phyloP scores from a whole-genome alignment of 2,329 filamentous ascomycete genomes.

The Hymenoscyphus salicellus region DNA sequence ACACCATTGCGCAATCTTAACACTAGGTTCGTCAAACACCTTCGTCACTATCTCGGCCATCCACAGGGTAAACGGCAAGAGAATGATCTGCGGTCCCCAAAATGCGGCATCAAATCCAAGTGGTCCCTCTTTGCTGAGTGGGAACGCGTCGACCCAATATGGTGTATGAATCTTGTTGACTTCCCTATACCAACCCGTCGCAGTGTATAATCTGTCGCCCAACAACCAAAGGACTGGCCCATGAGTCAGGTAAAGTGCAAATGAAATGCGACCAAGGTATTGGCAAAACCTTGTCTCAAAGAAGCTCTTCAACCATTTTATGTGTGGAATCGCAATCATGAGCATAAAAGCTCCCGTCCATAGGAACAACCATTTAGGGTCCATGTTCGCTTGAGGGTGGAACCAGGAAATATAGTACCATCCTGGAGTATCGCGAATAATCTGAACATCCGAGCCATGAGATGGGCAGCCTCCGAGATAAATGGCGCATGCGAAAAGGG shows the following conservation, averaged over 20 bases:
- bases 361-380: constrained; percentile 67
- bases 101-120: constrained; percentile 61
- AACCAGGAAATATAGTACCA: constrained; percentile 44
- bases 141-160: constrained; percentile 55
- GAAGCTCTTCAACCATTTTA: constrained; percentile 55
- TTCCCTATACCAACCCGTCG: constrained; percentile 53
- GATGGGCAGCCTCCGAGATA: constrained; percentile 61
- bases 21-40: constrained; percentile 59
- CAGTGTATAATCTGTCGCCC: constrained; percentile 62
- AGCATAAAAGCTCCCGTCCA: constrained; percentile 58
- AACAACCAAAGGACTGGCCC: constrained; percentile 58
- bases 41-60: constrained; percentile 56
- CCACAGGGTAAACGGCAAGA: constrained; percentile 59
- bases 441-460: constrained; percentile 43
- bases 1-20: constrained; percentile 55
- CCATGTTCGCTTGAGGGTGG: constrained; percentile 63
- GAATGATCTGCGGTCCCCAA: constrained; percentile 56
- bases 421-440: constrained; percentile 54
- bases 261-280: constrained; percentile 61
- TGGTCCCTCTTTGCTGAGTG: constrained; percentile 58
- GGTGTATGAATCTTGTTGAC: constrained; percentile 50
- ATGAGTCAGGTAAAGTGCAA: constrained; percentile 62
- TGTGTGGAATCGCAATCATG: constrained; percentile 54
- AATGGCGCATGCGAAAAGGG: constrained; percentile 49
- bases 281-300: constrained; percentile 59